Evolutionary conservation across 2,329 filamentous ascomycete species (phyloP).

Genomic region (Neopestalotiopsis sp.): DNA sequence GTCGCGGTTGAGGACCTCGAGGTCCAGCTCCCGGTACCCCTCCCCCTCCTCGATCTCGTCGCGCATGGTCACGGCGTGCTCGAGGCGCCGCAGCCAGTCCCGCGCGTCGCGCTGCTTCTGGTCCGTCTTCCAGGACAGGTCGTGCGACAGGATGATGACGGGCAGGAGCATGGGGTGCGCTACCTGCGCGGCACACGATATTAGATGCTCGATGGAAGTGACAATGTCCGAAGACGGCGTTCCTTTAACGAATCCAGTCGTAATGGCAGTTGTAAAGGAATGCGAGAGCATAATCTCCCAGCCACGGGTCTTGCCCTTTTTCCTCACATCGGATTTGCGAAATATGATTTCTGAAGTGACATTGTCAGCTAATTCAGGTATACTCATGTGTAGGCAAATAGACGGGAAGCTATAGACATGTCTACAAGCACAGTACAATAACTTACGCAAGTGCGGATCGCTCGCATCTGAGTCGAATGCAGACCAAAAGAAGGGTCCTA

Average conservation of each 20-base stretch:
- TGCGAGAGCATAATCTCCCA: constrained; percentile 70
- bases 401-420: neutral
- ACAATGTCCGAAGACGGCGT: constrained; percentile 61
- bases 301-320: constrained; percentile 66
- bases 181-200: constrained; percentile 52
- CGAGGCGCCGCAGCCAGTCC: constrained; percentile 65
- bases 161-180: constrained; percentile 65
- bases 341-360: constrained; percentile 58
- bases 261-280: constrained; percentile 58
- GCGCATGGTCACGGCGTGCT: constrained; percentile 65
- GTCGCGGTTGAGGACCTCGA: constrained; percentile 65
- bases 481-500: constrained; percentile 69
- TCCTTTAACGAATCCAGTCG: constrained; percentile 66
- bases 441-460: constrained; percentile 61
- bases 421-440: constrained; percentile 14
- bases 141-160: constrained; percentile 62
- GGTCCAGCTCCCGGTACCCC: constrained; percentile 58
- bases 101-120: constrained; percentile 67
- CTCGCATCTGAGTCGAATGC: constrained; percentile 60
- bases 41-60: constrained; percentile 63
- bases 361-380: constrained; percentile 3
- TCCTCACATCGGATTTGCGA: constrained; percentile 69
- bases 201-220: constrained; percentile 54
- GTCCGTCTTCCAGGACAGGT: constrained; percentile 60
- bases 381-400: neutral